These are phyloP conservation scores for Gautieria morchelliformis DNA, from an alignment of 768 basidiomycete genomes.

Conservation along the genomic window DNA sequence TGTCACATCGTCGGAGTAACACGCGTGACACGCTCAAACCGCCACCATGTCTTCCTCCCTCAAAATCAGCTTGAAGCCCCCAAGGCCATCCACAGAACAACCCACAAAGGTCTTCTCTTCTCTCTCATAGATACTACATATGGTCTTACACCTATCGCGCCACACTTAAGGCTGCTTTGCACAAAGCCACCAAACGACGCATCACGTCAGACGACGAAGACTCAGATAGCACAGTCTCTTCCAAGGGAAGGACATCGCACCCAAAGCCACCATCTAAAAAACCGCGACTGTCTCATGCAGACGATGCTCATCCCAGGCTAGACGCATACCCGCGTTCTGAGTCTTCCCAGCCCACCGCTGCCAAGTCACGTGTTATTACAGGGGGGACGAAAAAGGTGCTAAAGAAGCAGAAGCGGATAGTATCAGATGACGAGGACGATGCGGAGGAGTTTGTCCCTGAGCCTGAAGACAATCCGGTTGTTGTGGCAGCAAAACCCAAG, in stretches of 20 bases:
- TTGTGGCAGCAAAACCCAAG: slow-evolving; percentile 10
- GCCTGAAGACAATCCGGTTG: slow-evolving; percentile 1
- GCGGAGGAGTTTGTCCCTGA: slow-evolving; percentile 8
- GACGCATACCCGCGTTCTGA: neutral
- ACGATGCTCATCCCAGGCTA: neutral
- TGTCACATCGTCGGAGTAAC: neutral
- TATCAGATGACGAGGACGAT: slow-evolving; percentile 1
- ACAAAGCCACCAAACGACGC: neutral
- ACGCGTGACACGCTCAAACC: neutral
- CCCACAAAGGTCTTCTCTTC: slow-evolving; percentile 7
- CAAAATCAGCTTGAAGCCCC: neutral
- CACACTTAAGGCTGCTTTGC: neutral
- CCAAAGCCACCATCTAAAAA: neutral
- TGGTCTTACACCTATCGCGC: neutral
- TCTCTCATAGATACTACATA: neutral
- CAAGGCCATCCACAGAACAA: neutral
- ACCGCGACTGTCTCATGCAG: neutral
- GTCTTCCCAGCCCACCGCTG: neutral
- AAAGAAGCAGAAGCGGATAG: neutral
- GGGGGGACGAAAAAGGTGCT: neutral
- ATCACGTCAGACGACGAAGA: slow-evolving; percentile 6
- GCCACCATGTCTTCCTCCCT: neutral
- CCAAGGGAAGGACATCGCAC: neutral
- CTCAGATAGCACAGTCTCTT: neutral
- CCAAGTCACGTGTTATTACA: neutral